A percentile compares a stretch with the other conserved stretches of the same genome.
Evolutionary conservation across 2,329 filamentous ascomycete species (phyloP).

Genomic region (Leptographium procerum): DNA sequence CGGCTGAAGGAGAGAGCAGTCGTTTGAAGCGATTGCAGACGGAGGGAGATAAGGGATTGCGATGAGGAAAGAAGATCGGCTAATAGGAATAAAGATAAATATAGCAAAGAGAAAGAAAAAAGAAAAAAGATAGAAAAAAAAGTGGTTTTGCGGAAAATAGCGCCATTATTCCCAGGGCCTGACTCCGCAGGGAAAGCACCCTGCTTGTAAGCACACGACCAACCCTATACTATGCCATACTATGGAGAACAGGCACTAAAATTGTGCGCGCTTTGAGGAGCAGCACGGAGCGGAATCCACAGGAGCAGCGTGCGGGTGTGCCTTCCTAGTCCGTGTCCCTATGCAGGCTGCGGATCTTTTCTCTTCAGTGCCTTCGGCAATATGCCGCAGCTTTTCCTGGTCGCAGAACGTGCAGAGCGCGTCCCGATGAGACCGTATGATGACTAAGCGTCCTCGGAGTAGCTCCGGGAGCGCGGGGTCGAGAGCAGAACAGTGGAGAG

Average conservation of each 20-base stretch:
- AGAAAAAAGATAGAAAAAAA: not conserved
- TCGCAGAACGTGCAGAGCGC: not conserved
- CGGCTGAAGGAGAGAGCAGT: not conserved
- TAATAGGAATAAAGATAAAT: not conserved
- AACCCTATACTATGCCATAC: no score
- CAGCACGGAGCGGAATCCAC: not conserved
- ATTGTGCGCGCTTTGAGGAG: not conserved
- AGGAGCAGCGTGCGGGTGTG: not conserved
- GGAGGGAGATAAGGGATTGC: not conserved
- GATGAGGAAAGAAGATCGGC: not conserved
- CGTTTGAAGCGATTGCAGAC: not conserved
- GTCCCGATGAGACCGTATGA: not conserved
- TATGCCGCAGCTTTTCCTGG: not conserved
- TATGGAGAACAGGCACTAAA: no score
- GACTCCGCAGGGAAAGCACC: not conserved
- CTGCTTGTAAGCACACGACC: not conserved
- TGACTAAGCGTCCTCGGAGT: no score
- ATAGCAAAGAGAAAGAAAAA: not conserved
- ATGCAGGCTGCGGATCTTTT: not conserved
- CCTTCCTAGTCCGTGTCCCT: not conserved
- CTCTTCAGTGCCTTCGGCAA: no score
- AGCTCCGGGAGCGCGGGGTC: not conserved
- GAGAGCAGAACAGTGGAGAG: not conserved
- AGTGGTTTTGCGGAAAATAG: not conserved
- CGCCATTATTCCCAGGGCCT: not conserved